These are phyloP conservation scores for Mycothermus thermophilus DNA, from an alignment of 495 filamentous ascomycete genomes.

Conservation along the genomic window DNA sequence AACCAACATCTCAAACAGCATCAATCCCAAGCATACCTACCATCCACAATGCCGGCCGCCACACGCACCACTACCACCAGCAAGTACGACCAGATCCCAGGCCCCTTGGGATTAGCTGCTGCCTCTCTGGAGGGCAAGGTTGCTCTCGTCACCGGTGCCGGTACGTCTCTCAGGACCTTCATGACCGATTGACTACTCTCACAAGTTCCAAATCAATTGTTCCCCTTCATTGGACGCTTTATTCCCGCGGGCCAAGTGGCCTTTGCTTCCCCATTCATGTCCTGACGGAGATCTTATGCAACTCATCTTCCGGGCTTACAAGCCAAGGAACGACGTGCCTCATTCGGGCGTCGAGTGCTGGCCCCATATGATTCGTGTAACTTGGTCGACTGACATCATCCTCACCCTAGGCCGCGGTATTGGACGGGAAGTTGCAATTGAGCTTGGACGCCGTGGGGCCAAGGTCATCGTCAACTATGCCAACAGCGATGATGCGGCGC, in stretches of 20 bases:
- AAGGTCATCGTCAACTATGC: slow-evolving; percentile 69
- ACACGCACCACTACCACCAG: slow-evolving; percentile 8
- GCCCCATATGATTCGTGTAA: too few species aligned
- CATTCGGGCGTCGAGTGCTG: too few species aligned
- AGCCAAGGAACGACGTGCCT: too few species aligned
- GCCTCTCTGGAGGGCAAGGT: slow-evolving; percentile 40
- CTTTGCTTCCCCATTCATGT: too few species aligned
- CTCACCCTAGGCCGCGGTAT: slow-evolving; percentile 48
- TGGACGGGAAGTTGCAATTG: slow-evolving; percentile 61
- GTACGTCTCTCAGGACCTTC: too few species aligned
- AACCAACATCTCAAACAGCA: slow-evolving; percentile 1
- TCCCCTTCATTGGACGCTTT: too few species aligned
- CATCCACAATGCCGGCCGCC: slow-evolving; percentile 28
- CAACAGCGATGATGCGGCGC: slow-evolving; percentile 43
- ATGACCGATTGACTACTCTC: too few species aligned
- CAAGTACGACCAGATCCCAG: slow-evolving; percentile 34
- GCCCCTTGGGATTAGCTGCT: slow-evolving; percentile 33
- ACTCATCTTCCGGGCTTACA: too few species aligned
- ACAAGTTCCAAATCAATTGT: too few species aligned
- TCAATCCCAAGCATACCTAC: slow-evolving; percentile 1
- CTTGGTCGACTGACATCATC: neutral
- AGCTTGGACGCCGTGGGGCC: slow-evolving; percentile 62
- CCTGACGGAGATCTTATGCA: too few species aligned
- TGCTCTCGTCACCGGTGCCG: slow-evolving; percentile 34
- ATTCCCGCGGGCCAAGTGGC: too few species aligned